Percentiles rank a stretch among this genome's conserved stretches.
phyloP scores from a whole-genome alignment of 202 grass and related monocot species.

The Panicum hallii region DNA sequence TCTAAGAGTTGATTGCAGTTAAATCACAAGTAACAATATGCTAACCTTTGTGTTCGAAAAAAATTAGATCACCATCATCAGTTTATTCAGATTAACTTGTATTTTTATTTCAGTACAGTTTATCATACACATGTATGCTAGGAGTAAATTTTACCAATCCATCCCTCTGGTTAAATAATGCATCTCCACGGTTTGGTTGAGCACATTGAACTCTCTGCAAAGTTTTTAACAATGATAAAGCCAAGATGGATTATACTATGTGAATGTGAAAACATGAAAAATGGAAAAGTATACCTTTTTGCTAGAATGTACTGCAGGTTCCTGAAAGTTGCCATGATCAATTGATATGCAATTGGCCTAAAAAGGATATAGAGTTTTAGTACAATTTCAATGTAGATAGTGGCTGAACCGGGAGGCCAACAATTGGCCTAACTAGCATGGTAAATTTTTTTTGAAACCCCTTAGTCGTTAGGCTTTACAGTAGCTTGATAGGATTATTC shows the following conservation, averaged over 20 bases:
- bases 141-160: neutral
- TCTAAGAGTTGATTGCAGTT: too few relatives aligned
- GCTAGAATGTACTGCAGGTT: neutral
- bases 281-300: slow-evolving; percentile 1
- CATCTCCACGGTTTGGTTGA: too few relatives aligned
- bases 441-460: too few relatives aligned
- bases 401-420: too few relatives aligned
- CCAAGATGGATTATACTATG: neutral
- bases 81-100: neutral
- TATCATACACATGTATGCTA: too few relatives aligned
- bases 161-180: fast-evolving
- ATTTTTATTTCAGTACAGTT: neutral
- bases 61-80: neutral
- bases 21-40: too few relatives aligned
- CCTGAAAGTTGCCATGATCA: neutral
- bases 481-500: too few relatives aligned
- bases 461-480: too few relatives aligned
- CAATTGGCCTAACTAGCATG: too few relatives aligned
- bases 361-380: neutral
- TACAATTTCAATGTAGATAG: too few relatives aligned
- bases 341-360: neutral
- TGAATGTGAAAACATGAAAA: neutral
- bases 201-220: neutral
- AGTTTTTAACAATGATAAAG: neutral
- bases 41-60: neutral